A percentile compares a stretch with the other conserved stretches of the same genome.
Evolutionary conservation across 108 stramenopile species (phyloP).

Genomic region (Nitzschia putrida): DNA sequence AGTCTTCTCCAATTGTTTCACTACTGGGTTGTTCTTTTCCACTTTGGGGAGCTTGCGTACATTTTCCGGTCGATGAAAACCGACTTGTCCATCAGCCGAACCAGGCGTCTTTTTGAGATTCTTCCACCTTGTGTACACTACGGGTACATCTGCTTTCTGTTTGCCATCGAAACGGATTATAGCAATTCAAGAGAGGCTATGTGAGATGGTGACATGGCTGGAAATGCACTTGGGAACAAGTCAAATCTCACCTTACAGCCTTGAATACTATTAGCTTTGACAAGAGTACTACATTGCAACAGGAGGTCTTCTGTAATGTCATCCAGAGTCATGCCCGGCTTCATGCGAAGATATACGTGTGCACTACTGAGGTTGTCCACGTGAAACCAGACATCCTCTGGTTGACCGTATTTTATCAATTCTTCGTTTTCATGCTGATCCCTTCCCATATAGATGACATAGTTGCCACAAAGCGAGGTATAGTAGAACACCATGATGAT

Average conservation of each 20-base stretch:
- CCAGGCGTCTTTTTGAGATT: slow-evolving; percentile 74
- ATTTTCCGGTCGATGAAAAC: slow-evolving; percentile 82
- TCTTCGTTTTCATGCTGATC: slow-evolving; percentile 98
- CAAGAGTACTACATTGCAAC: slow-evolving; percentile 69
- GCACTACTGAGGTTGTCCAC: slow-evolving; percentile 97
- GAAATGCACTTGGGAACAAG: not conserved
- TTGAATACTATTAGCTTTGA: slow-evolving; percentile 81
- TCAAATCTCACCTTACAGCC: slow-evolving; percentile 68
- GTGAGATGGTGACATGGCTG: not conserved
- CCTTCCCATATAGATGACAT: slow-evolving; percentile 84
- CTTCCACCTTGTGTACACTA: slow-evolving; percentile 88
- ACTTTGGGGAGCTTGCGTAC: slow-evolving; percentile 60
- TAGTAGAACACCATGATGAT: slow-evolving; percentile 80
- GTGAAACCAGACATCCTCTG: slow-evolving; percentile 64
- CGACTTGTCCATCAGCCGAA: slow-evolving; percentile 83
- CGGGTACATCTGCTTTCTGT: slow-evolving; percentile 57
- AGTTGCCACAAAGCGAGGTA: slow-evolving; percentile 68
- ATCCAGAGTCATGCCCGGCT: slow-evolving; percentile 82
- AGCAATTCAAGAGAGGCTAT: not conserved
- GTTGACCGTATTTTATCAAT: slow-evolving; percentile 93
- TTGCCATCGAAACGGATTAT: not conserved
- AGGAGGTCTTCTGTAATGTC: slow-evolving; percentile 78
- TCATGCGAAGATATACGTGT: slow-evolving; percentile 97
- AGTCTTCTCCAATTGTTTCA: slow-evolving; percentile 76
- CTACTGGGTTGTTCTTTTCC: slow-evolving; percentile 77